Evolutionary conservation across 1,284 basidiomycete genomes (phyloP), one percentile per base, ranked within the genome.

Genomic region (Athelia psychrophila): DNA sequence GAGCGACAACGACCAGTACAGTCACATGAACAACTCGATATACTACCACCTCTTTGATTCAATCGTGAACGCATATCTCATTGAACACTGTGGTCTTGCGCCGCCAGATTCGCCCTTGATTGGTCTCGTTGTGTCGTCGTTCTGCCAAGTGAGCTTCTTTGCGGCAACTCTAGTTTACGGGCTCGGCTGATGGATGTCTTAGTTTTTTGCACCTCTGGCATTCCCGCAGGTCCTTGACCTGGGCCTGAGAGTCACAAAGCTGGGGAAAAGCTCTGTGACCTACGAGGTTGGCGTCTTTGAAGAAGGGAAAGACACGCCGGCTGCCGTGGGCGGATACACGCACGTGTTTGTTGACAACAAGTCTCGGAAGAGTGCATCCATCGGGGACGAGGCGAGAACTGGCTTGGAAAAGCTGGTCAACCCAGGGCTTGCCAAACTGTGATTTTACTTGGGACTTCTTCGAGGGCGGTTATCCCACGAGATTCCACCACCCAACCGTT

Each of bases 1-100:
- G 87, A 87, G 79, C 59, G 88, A 91, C 72, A 91, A 91, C 59
- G 88, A 91, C 70, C 87, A 89, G 60, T 91, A 91, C 62, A 76
- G 79, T 6, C 88, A 91, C 56, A 71, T 90, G 58, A 91, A 91
- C 68, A 91, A 91, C 66, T 76, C 84, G 0, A 69, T 88, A n/a
- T 91, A 88, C 66, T 88, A 88, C 63, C 85, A 87, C 60, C 75
- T 88, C 49, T 87, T 90, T 64, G 88, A 90, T 69, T 87, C 86
- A 5, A 71, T 89, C 59, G 72, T 90, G 64, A 91, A 91, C 64
- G 77, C 84, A 5, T 89, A 86, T 63, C 79, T 89, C 55, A 82
- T 86, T 44, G 67, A 79, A 51, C 67, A 73, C 32, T 88, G 85
- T 55, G 76, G 72, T 2, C 71, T 81, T 24, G 65, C 74, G 18